These are phyloP conservation scores for Malassezia nana DNA, from an alignment of 1,284 basidiomycete genomes.

Conservation along the genomic window DNA sequence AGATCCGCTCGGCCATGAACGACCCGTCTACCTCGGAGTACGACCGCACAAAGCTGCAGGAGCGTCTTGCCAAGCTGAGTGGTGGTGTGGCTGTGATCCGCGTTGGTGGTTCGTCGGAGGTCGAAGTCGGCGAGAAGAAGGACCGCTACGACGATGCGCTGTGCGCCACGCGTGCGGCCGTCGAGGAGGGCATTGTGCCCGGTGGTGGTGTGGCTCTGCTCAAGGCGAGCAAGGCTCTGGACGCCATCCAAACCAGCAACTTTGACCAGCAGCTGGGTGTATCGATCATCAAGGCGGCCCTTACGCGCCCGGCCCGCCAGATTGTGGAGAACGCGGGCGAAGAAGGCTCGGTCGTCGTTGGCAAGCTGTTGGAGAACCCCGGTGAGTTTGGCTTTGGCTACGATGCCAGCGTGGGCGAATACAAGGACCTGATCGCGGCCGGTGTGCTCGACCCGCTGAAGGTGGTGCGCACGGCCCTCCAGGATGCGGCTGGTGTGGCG, in stretches of 20 bases:
- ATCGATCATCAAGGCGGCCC: constrained; percentile 77
- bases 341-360: constrained; percentile 85
- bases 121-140: constrained; percentile 99
- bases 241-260: constrained; percentile 71
- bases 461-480: constrained; percentile 44
- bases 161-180: constrained; percentile 91
- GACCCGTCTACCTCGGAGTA: constrained; percentile 83
- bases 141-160: constrained; percentile 96
- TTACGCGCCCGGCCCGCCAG: constrained; percentile 66
- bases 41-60: constrained; percentile 89
- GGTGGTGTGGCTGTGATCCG: constrained; percentile 98
- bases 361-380: constrained; percentile 52
- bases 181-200: constrained; percentile 86
- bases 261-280: constrained; percentile 97
- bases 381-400: constrained; percentile 57
- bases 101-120: constrained; percentile 85
- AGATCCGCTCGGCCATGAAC: constrained; percentile 73
- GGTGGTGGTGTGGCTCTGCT: constrained; percentile 85
- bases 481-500: constrained; percentile 56
- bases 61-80: constrained; percentile 86
- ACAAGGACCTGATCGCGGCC: constrained; percentile 82
- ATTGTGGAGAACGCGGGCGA: constrained; percentile 93
- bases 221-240: constrained; percentile 75
- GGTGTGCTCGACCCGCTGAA: constrained; percentile 66
- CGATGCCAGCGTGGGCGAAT: constrained; percentile 81